Evolutionary conservation across 2,329 filamentous ascomycete species (phyloP).

Genomic region (Diplodia mutila): DNA sequence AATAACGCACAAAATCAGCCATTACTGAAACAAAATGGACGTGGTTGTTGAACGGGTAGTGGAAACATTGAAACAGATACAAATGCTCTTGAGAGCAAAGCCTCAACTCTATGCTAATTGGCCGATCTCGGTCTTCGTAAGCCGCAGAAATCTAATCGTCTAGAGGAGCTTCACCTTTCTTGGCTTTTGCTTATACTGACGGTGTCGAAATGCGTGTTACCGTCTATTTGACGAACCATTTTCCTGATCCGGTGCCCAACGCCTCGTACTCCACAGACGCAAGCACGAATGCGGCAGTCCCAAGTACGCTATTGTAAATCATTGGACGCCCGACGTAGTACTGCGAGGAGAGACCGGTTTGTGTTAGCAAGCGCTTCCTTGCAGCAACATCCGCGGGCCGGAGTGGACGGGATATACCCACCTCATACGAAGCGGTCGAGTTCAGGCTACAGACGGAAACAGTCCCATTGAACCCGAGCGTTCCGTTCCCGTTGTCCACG

Average conservation of each 20-base stretch:
- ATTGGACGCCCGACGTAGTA: conserved; percentile 50
- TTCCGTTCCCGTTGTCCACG: conserved; percentile 44
- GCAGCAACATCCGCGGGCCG: background rate
- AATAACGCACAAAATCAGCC: too few species aligned
- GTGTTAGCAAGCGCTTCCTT: background rate
- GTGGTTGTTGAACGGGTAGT: too few species aligned
- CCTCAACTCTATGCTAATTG: background rate
- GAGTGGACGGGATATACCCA: conserved; percentile 27
- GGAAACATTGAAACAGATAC: too few species aligned
- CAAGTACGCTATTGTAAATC: conserved; percentile 32
- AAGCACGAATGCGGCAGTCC: conserved; percentile 34
- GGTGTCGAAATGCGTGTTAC: background rate
- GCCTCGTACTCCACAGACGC: conserved; percentile 34
- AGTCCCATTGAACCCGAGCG: conserved; percentile 40
- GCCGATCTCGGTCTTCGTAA: background rate
- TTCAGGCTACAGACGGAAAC: conserved; percentile 36
- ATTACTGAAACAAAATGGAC: too few species aligned
- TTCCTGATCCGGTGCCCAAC: background rate
- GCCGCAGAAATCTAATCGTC: background rate
- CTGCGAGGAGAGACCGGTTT: conserved; percentile 31
- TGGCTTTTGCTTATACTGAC: too few species aligned
- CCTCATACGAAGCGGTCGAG: conserved; percentile 33
- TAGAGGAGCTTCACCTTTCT: background rate
- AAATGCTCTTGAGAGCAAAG: too few species aligned
- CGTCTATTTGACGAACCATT: background rate